These are phyloP conservation scores for Penicillium italicum DNA, from an alignment of 2,329 filamentous ascomycete species.

Conservation along the genomic window DNA sequence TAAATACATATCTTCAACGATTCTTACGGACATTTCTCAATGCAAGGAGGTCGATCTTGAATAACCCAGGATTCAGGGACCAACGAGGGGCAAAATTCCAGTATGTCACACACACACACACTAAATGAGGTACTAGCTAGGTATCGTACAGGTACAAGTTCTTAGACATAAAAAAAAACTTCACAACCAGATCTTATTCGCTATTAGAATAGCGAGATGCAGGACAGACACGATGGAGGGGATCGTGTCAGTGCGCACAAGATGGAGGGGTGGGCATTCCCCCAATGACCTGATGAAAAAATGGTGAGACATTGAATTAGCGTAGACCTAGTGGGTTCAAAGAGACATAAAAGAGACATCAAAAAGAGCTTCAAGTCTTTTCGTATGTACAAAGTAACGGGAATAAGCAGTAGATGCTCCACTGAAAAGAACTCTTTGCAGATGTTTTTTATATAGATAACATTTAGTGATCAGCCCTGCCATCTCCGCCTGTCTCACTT, in stretches of 20 bases:
- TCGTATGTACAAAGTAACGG: background rate
- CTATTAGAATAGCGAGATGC: background rate
- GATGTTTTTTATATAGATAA: background rate
- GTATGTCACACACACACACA: background rate
- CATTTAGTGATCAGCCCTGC: background rate
- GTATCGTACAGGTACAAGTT: background rate
- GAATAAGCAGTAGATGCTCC: background rate
- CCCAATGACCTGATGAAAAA: background rate
- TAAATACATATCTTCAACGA: background rate
- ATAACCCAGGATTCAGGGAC: background rate
- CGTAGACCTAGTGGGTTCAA: background rate
- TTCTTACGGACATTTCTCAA: background rate
- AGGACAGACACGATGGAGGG: constrained; percentile 14
- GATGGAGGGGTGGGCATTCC: background rate
- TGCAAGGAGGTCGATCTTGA: constrained; percentile 6
- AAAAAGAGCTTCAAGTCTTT: background rate
- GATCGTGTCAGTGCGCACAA: background rate
- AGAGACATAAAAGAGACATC: background rate
- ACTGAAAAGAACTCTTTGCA: background rate
- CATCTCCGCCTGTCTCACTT: background rate
- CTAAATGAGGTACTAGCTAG: background rate
- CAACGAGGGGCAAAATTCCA: constrained; percentile 10
- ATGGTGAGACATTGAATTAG: constrained; percentile 1
- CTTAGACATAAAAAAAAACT: background rate
- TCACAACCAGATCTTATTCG: constrained; percentile 1